Evolutionary conservation across 2,329 filamentous ascomycete genomes (phyloP).

Genomic region (Aureobasidium sp.): DNA sequence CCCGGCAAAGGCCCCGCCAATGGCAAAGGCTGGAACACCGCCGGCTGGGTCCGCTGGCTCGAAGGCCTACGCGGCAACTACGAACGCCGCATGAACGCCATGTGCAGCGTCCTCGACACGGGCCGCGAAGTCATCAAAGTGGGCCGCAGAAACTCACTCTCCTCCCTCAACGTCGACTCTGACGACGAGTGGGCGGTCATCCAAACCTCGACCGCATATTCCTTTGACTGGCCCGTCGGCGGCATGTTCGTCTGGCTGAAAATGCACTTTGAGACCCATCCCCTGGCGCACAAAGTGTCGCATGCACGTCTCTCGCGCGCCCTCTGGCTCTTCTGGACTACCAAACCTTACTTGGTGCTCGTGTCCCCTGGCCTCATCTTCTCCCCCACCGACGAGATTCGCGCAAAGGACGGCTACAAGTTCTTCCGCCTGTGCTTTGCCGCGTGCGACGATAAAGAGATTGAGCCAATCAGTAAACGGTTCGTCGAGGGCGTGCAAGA

Average conservation of each 20-base stretch:
- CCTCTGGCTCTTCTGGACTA: conserved; percentile 65
- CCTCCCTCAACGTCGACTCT: conserved; percentile 26
- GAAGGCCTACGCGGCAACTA: conserved; percentile 77
- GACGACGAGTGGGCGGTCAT: conserved; percentile 65
- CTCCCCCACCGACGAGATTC: conserved; percentile 56
- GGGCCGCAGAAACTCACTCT: conserved; percentile 38
- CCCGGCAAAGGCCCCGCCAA: conserved; percentile 40
- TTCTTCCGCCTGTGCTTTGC: conserved; percentile 80
- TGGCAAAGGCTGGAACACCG: conserved; percentile 63
- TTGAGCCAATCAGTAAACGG: conserved; percentile 55
- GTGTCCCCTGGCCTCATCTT: conserved; percentile 69
- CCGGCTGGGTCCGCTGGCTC: conserved; percentile 88
- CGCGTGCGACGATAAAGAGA: conserved; percentile 65
- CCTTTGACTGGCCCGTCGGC: conserved; percentile 72
- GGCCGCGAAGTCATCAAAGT: conserved; percentile 60
- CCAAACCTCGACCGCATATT: conserved; percentile 65
- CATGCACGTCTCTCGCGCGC: conserved; percentile 52
- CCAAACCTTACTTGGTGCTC: conserved; percentile 62
- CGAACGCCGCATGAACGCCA: conserved; percentile 73
- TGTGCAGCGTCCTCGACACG: conserved; percentile 67
- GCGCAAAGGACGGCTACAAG: conserved; percentile 55
- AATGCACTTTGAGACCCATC: conserved; percentile 65
- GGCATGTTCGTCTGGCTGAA: conserved; percentile 91
- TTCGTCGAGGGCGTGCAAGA: conserved; percentile 62
- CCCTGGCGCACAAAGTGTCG: conserved; percentile 53